Percentiles rank a stretch among this genome's conserved stretches.
Evolutionary conservation across 83 land plant species (phyloP).

Genomic region (Picea abies): DNA sequence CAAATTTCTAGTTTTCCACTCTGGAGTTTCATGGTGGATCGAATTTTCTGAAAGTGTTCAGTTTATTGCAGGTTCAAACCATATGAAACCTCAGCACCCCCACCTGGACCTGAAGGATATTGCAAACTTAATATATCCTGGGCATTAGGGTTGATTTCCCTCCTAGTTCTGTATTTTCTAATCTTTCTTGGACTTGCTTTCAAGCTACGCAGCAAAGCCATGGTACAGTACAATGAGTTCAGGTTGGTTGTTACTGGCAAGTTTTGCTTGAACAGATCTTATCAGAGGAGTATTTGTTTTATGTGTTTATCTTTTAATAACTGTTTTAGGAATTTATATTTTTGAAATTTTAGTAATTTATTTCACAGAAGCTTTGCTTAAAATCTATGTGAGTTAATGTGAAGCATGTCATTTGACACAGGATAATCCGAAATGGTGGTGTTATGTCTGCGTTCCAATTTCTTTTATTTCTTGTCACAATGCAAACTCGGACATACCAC

Average conservation of each 20-base stretch:
- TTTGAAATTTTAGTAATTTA: background rate
- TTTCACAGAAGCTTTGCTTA: background rate
- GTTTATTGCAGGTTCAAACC: background rate
- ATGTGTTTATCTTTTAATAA: background rate
- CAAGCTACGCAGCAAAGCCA: slow-evolving; percentile 24
- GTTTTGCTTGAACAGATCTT: background rate
- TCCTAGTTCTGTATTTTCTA: slow-evolving; percentile 20
- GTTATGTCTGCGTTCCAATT: slow-evolving; percentile 20
- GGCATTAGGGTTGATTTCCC: slow-evolving; percentile 6
- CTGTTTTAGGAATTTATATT: background rate
- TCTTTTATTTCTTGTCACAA: slow-evolving; percentile 28
- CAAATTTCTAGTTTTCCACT: background rate
- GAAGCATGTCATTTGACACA: slow-evolving; percentile 11
- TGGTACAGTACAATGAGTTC: slow-evolving; percentile 34
- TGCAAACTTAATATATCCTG: slow-evolving; percentile 2
- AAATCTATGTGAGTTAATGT: background rate
- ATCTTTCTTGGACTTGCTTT: slow-evolving; percentile 26
- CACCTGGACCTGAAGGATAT: background rate
- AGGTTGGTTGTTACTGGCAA: slow-evolving; percentile 19
- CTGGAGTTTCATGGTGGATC: background rate
- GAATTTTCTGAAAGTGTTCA: background rate
- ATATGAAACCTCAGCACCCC: too few species aligned
- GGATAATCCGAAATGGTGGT: slow-evolving; percentile 34
- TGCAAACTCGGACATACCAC: slow-evolving; percentile 19
- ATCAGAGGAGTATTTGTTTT: background rate